phyloP scores from a whole-genome alignment of 345 rosid genomes.

The Eucalyptus leucophloia region DNA sequence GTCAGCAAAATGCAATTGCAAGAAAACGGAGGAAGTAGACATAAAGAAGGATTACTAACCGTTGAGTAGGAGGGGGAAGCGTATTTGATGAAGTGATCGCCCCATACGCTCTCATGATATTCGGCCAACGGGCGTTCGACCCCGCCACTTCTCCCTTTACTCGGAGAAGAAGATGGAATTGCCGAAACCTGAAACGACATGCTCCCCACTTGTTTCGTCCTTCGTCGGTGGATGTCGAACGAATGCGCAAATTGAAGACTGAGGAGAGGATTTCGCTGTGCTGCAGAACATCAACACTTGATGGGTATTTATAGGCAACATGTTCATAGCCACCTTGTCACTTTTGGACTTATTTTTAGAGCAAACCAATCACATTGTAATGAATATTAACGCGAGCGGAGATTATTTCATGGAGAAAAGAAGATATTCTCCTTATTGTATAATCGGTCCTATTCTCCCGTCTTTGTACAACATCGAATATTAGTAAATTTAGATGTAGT shows the following conservation, averaged over 20 bases:
- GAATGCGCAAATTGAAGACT: not conserved
- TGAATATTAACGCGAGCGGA: not conserved
- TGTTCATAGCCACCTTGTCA: not conserved
- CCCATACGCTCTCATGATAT: slow-evolving; percentile 7
- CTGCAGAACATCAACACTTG: not conserved
- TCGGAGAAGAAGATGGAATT: not conserved
- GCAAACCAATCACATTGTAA: too few relatives aligned
- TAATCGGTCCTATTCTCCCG: not conserved
- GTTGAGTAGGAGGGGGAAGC: not conserved
- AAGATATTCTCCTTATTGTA: not conserved
- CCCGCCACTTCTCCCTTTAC: not conserved
- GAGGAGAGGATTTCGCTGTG: not conserved
- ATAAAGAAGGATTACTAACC: not conserved
- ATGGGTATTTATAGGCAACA: not conserved
- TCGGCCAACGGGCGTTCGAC: not conserved
- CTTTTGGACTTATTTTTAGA: too few relatives aligned
- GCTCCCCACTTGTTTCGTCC: not conserved
- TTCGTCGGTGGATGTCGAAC: not conserved
- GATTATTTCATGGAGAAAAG: not conserved
- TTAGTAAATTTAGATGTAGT: not conserved
- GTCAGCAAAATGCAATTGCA: not conserved
- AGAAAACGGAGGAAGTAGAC: not conserved
- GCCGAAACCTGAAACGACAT: not conserved
- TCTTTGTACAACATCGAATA: not conserved
- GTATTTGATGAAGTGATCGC: not conserved